These are phyloP conservation scores for Calocybe gambosa DNA, from an alignment of 1,284 basidiomycete species.

Conservation along the genomic window DNA sequence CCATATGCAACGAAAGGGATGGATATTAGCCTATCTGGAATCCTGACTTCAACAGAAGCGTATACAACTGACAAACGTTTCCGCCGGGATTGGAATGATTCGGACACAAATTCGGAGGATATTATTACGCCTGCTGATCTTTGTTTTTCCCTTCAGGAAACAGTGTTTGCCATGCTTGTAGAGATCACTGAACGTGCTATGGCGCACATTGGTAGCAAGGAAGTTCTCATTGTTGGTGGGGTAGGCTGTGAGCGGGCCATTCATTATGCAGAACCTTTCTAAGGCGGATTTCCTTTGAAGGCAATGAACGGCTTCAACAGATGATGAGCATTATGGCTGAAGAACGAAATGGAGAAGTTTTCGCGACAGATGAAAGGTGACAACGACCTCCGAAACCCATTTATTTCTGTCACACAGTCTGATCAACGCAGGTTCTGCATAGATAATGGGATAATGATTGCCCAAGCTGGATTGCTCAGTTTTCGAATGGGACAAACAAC, in stretches of 20 bases:
- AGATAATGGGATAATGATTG: constrained; percentile 99
- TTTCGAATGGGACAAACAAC: constrained; percentile 91
- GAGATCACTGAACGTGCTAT: constrained; percentile 99
- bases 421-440: constrained; percentile 81
- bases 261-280: background rate
- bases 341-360: constrained; percentile 87
- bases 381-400: background rate
- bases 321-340: constrained; percentile 99
- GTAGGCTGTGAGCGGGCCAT: constrained; percentile 79
- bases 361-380: constrained; percentile 96
- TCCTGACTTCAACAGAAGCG: constrained; percentile 84
- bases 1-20: constrained; percentile 99
- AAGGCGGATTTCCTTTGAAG: constrained; percentile 32
- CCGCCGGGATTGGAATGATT: constrained; percentile 35
- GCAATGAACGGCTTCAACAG: constrained; percentile 87
- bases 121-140: constrained; percentile 90
- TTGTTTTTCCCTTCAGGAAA: constrained; percentile 97
- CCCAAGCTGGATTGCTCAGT: constrained; percentile 91
- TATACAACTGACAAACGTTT: constrained; percentile 81
- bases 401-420: background rate
- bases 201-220: constrained; percentile 96
- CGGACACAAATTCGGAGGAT: constrained; percentile 47
- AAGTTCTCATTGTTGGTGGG: constrained; percentile 96
- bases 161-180: constrained; percentile 97
- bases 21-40: constrained; percentile 94